Evolutionary conservation across 345 rosid species (phyloP).

Genomic region (Theobroma cacao): DNA sequence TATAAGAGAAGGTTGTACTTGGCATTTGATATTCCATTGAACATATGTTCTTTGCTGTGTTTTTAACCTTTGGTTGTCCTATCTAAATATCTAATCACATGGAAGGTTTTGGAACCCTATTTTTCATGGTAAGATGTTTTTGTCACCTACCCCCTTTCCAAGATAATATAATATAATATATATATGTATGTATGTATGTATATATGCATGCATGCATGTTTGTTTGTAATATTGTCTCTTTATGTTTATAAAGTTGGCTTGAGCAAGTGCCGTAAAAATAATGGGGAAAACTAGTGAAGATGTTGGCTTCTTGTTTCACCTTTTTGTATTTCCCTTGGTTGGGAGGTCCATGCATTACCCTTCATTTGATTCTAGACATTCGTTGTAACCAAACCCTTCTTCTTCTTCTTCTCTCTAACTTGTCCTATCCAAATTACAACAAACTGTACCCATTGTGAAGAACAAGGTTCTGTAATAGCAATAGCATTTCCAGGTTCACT

Average conservation of each 20-base stretch:
- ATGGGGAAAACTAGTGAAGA: background rate
- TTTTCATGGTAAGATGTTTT: background rate
- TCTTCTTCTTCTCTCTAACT: background rate
- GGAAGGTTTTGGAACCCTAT: background rate
- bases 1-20: constrained; percentile 16
- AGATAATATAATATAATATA: background rate
- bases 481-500: background rate
- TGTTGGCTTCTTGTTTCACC: background rate
- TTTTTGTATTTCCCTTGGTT: background rate
- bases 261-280: background rate
- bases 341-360: background rate
- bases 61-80: background rate
- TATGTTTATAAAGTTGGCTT: background rate
- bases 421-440: background rate
- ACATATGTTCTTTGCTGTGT: background rate
- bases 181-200: too few species aligned
- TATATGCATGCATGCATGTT: too few species aligned
- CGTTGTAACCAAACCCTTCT: background rate
- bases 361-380: background rate
- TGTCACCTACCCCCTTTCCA: background rate
- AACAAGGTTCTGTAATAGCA: background rate
- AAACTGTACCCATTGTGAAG: background rate
- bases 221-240: background rate
- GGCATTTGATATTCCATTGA: background rate
- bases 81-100: background rate